Percentiles rank a stretch among this genome's conserved stretches.
phyloP scores from a whole-genome alignment of 768 basidiomycete genomes.

The Fomitopsis pulvina region DNA sequence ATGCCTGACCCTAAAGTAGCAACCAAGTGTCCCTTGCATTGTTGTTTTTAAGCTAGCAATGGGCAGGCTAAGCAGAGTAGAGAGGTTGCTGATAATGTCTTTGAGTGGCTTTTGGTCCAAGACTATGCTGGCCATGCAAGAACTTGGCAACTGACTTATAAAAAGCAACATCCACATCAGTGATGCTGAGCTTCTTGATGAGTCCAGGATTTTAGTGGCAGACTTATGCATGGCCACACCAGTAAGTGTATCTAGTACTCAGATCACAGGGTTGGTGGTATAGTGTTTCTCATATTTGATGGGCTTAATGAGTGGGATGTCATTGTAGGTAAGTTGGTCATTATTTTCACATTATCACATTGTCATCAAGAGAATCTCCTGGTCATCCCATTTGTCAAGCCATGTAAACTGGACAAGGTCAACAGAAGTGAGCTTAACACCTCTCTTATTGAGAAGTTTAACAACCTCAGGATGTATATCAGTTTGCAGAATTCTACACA shows the following conservation, averaged over 20 bases:
- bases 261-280: conserved; percentile 16
- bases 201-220: too few species aligned
- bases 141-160: too few species aligned
- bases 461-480: conserved; percentile 12
- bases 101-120: conserved; percentile 21
- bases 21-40: conserved; percentile 31
- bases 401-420: conserved; percentile 15
- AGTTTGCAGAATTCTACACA: conserved; percentile 14
- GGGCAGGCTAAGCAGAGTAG: conserved; percentile 30
- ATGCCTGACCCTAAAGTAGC: conserved; percentile 26
- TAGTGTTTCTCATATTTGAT: conserved; percentile 14
- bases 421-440: conserved; percentile 9
- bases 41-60: conserved; percentile 29
- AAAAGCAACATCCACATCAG: too few species aligned
- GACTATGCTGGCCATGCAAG: too few species aligned
- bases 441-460: conserved; percentile 7
- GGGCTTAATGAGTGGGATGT: conserved; percentile 12
- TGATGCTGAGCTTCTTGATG: too few species aligned
- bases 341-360: not conserved
- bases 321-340: too few species aligned
- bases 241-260: conserved; percentile 11
- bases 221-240: too few species aligned
- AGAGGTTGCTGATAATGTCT: conserved; percentile 26
- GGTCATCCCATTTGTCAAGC: conserved; percentile 6
- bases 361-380: conserved; percentile 5